Percentiles rank a stretch among this genome's conserved stretches.
phyloP scores from a whole-genome alignment of 2,329 filamentous ascomycete species.

The Claviceps sp. region DNA sequence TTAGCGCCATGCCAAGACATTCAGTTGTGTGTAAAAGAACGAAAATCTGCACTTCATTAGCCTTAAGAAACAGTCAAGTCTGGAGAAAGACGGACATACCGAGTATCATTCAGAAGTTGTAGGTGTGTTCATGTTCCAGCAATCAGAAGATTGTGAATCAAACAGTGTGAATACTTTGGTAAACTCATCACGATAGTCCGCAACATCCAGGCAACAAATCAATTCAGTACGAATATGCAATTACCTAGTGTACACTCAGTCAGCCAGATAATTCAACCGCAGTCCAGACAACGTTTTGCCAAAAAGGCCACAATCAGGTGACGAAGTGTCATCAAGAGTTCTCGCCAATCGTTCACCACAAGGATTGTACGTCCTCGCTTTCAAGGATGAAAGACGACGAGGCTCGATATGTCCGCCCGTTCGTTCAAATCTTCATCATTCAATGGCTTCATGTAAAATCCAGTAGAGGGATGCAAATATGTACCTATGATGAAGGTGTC shows the following conservation, averaged over 20 bases:
- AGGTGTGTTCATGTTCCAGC: slow-evolving; percentile 37
- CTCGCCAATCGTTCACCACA: slow-evolving; percentile 36
- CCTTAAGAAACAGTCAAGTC: background rate
- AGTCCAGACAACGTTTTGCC: slow-evolving; percentile 7
- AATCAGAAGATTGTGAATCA: slow-evolving; percentile 29
- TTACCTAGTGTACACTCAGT: slow-evolving; percentile 17
- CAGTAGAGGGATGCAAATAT: slow-evolving; percentile 1
- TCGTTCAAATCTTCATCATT: slow-evolving; percentile 56
- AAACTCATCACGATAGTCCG: slow-evolving; percentile 31
- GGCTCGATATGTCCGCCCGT: slow-evolving; percentile 56
- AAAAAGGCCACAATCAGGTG: slow-evolving; percentile 39
- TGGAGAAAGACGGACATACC: slow-evolving; percentile 6
- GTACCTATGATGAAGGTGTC: slow-evolving; percentile 31
- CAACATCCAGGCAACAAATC: background rate
- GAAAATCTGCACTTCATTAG: background rate
- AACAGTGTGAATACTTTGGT: slow-evolving; percentile 46
- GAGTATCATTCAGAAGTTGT: slow-evolving; percentile 39
- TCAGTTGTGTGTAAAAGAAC: no score
- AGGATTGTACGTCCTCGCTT: slow-evolving; percentile 49
- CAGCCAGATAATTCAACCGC: slow-evolving; percentile 12
- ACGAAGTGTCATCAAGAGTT: slow-evolving; percentile 54
- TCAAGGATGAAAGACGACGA: slow-evolving; percentile 30
- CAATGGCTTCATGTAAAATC: slow-evolving; percentile 13
- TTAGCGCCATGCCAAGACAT: slow-evolving; percentile 3
- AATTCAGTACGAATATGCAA: slow-evolving; percentile 11